These are phyloP conservation scores for Ceratocystis alfenasii DNA, from an alignment of 2,329 filamentous ascomycete species.

Conservation along the genomic window DNA sequence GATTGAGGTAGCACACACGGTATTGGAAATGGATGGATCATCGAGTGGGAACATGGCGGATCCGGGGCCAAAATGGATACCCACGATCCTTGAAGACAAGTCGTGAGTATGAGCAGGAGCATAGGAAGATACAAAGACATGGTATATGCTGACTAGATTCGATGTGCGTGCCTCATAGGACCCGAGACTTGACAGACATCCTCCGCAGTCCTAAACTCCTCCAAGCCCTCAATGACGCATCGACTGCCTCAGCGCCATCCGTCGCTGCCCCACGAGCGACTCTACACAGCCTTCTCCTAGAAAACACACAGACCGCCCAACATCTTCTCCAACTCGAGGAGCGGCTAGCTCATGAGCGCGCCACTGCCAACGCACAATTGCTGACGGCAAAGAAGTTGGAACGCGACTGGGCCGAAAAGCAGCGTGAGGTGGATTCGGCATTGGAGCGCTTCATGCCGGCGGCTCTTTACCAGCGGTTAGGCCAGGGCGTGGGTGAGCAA, in stretches of 20 bases:
- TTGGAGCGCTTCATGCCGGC: constrained; percentile 76
- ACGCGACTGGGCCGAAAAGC: constrained; percentile 81
- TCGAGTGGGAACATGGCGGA: constrained; percentile 29
- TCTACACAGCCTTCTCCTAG: constrained; percentile 52
- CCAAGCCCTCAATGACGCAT: constrained; percentile 58
- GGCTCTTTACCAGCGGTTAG: constrained; percentile 71
- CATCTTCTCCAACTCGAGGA: constrained; percentile 50
- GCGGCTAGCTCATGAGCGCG: constrained; percentile 48
- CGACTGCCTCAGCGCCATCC: constrained; percentile 58
- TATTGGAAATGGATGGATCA: constrained; percentile 14
- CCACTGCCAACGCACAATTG: constrained; percentile 65
- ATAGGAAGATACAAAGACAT: constrained; percentile 22
- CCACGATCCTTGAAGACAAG: constrained; percentile 64
- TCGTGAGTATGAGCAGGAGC: constrained; percentile 44
- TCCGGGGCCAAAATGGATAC: constrained; percentile 65
- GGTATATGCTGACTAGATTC: constrained; percentile 23
- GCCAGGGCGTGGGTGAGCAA: constrained; percentile 68
- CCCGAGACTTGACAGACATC: constrained; percentile 63
- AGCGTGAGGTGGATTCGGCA: constrained; percentile 76
- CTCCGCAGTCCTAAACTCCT: constrained; percentile 55
- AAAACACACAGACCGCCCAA: constrained; percentile 59
- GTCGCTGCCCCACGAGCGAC: constrained; percentile 51
- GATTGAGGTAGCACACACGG: background rate
- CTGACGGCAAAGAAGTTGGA: constrained; percentile 76
- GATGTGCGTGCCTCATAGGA: constrained; percentile 38